Evolutionary conservation across 306 rosid genomes (phyloP).

Genomic region (Vigna reflexopilosa): DNA sequence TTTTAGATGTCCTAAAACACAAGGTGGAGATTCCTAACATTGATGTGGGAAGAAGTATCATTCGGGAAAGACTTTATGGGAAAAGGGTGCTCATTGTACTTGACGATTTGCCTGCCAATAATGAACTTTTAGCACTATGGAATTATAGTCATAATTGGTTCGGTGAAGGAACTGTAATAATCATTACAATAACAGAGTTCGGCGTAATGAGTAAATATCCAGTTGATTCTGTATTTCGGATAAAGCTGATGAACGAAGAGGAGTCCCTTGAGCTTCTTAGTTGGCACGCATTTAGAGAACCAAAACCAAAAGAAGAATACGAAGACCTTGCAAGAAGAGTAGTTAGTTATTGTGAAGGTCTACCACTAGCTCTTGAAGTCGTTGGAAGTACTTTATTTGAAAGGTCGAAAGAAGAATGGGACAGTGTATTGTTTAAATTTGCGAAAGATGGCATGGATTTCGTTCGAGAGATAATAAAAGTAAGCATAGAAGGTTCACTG

Average conservation of each 20-base stretch:
- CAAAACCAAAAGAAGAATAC: neutral
- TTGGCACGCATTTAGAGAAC: conserved; percentile 45
- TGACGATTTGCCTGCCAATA: fast-evolving
- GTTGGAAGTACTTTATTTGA: conserved; percentile 31
- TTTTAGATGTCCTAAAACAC: too few relatives aligned
- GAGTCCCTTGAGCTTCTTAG: conserved; percentile 4
- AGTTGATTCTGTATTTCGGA: neutral
- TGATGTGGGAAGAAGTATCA: too few relatives aligned
- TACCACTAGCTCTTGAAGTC: conserved; percentile 51
- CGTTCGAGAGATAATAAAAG: conserved; percentile 22
- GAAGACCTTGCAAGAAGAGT: neutral
- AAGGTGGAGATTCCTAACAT: too few relatives aligned
- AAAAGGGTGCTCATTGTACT: too few relatives aligned
- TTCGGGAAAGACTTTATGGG: too few relatives aligned
- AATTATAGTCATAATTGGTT: too few relatives aligned
- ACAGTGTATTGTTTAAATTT: conserved; percentile 35
- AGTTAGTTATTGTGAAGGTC: conserved; percentile 27
- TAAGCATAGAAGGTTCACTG: neutral
- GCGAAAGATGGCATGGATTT: neutral
- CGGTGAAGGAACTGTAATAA: conserved; percentile 33
- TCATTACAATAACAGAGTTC: too few relatives aligned
- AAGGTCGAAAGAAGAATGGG: conserved; percentile 22
- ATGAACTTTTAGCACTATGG: too few relatives aligned
- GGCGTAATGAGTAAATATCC: too few relatives aligned
- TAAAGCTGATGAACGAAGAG: neutral